phyloP scores from a whole-genome alignment of 768 basidiomycete species.

The Trametes meyenii region DNA sequence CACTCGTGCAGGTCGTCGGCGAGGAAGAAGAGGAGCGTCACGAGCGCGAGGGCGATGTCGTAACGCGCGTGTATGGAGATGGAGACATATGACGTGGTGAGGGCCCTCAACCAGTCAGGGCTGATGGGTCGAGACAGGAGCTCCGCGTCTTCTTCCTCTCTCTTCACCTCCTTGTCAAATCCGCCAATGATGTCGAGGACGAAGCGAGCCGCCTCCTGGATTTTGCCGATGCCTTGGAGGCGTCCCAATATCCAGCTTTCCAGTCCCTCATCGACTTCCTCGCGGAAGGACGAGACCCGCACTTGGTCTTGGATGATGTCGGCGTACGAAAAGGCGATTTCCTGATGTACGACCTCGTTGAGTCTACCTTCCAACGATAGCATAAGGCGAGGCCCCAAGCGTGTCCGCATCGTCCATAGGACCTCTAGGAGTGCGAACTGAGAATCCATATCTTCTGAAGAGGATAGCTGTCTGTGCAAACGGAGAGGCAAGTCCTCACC shows the following conservation, averaged over 20 bases:
- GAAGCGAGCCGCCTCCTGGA: conserved; percentile 57
- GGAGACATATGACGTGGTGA: conserved; percentile 64
- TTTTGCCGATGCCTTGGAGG: conserved; percentile 56
- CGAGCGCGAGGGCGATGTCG: conserved; percentile 67
- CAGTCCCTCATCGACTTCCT: conserved; percentile 60
- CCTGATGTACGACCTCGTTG: conserved; percentile 70
- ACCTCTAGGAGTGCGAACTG: conserved; percentile 61
- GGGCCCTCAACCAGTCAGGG: conserved; percentile 64
- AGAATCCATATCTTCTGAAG: conserved; percentile 48
- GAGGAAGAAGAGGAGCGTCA: conserved; percentile 72
- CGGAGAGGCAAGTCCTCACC: conserved; percentile 69
- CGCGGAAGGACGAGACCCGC: conserved; percentile 51
- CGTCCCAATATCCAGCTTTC: conserved; percentile 64
- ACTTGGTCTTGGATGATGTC: conserved; percentile 76
- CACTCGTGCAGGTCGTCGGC: conserved; percentile 62
- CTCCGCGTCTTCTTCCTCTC: conserved; percentile 74
- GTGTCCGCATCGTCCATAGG: conserved; percentile 63
- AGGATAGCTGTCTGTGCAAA: conserved; percentile 52
- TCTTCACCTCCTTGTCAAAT: conserved; percentile 69
- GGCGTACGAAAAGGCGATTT: conserved; percentile 74
- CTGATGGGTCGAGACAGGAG: conserved; percentile 46
- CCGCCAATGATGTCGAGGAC: conserved; percentile 73
- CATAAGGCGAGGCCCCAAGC: conserved; percentile 60
- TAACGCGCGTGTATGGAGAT: conserved; percentile 73
- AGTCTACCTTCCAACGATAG: conserved; percentile 60